phyloP scores from a whole-genome alignment of 495 filamentous ascomycete species.

The Penicillium macrosclerotiorum region DNA sequence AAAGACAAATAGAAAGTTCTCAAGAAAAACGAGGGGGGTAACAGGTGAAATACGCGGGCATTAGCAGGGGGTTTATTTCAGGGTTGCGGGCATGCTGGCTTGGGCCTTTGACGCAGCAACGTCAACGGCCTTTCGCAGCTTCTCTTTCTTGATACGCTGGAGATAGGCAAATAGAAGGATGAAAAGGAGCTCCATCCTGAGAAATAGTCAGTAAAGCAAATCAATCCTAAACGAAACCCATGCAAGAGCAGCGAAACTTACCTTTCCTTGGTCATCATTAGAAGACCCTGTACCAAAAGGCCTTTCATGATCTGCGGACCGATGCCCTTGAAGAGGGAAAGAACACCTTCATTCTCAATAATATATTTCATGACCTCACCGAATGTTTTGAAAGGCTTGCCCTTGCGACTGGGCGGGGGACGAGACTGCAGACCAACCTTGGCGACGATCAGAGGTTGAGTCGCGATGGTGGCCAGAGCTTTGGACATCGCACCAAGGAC shows the following conservation, averaged over 20 bases:
- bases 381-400: constrained; percentile 94
- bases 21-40: constrained; percentile 13
- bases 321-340: constrained; percentile 93
- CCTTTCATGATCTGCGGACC: constrained; percentile 93
- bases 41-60: constrained; percentile 2
- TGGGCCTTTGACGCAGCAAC: constrained; percentile 36
- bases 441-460: constrained; percentile 95
- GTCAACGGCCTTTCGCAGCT: constrained; percentile 66
- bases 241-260: constrained; percentile 37
- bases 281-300: constrained; percentile 84
- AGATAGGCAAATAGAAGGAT: constrained; percentile 82
- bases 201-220: constrained; percentile 22
- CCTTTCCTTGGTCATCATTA: constrained; percentile 99
- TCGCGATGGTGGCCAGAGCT: constrained; percentile 84
- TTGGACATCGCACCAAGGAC: constrained; percentile 94
- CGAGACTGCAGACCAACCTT: constrained; percentile 95
- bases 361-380: constrained; percentile 94
- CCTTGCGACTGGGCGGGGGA: constrained; percentile 77
- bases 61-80: constrained; percentile 33
- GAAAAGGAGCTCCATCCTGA: constrained; percentile 86
- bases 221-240: constrained; percentile 14
- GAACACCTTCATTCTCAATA: constrained; percentile 75
- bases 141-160: constrained; percentile 64
- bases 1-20: background rate
- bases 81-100: constrained; percentile 42